Conservation (phyloP, 768 basidiomycete species). For the Phlegmacium glaucopus region DNA sequence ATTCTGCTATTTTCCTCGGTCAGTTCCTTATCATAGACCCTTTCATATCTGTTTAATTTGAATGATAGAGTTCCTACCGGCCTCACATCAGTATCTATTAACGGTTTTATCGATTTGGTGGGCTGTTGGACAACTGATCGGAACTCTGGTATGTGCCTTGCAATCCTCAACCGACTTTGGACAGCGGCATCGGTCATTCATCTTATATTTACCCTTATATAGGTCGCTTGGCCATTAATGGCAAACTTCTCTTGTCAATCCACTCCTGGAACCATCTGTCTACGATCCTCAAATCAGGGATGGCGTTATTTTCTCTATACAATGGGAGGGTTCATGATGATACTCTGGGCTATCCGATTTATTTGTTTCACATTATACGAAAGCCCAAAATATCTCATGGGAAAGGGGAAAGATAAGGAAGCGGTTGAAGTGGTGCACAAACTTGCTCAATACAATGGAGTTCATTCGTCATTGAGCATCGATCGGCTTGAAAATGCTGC, state of each 20-base stretch:
- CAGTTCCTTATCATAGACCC: neutral
- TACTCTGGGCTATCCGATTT: slow-evolving; percentile 44
- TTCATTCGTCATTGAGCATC: slow-evolving; percentile 41
- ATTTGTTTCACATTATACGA: slow-evolving; percentile 70
- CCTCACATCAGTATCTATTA: slow-evolving; percentile 70
- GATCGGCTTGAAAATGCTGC: slow-evolving; percentile 40
- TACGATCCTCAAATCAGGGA: slow-evolving; percentile 54
- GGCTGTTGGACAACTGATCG: slow-evolving; percentile 72
- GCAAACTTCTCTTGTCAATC: slow-evolving; percentile 58
- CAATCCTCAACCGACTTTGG: no score
- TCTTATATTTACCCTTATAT: neutral
- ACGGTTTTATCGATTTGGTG: slow-evolving; percentile 79
- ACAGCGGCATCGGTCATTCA: no score
- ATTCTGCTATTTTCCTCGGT: slow-evolving; percentile 76
- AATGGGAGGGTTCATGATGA: slow-evolving; percentile 69
- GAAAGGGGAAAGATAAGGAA: slow-evolving; percentile 58
- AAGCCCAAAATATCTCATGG: slow-evolving; percentile 74
- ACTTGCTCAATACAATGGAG: slow-evolving; percentile 61
- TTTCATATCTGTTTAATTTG: neutral
- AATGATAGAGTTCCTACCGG: slow-evolving; percentile 61
- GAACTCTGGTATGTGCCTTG: slow-evolving; percentile 35
- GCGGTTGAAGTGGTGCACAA: slow-evolving; percentile 62
- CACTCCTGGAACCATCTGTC: slow-evolving; percentile 29
- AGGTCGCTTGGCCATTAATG: slow-evolving; percentile 77
- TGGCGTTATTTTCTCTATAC: slow-evolving; percentile 76